Percentiles rank a stretch among this genome's conserved stretches.
phyloP scores from a whole-genome alignment of 805 yeast genomes.

The Candida khao-thaluensis region DNA sequence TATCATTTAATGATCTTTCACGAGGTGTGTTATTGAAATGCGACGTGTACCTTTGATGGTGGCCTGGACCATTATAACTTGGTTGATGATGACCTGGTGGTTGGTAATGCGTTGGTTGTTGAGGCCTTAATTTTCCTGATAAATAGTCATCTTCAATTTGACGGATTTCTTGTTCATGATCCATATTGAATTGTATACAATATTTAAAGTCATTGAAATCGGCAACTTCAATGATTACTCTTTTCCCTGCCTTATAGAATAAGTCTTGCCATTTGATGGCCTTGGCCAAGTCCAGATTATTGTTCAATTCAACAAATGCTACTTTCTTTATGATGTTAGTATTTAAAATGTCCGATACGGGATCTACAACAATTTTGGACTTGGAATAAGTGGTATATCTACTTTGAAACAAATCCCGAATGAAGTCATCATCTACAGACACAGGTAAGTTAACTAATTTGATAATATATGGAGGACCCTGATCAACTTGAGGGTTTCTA shows the following conservation, averaged over 20 bases:
- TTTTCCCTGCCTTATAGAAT: slow-evolving; percentile 42
- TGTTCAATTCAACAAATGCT: slow-evolving; percentile 59
- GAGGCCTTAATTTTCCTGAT: slow-evolving; percentile 18
- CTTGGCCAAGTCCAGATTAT: slow-evolving; percentile 52
- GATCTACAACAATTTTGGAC: slow-evolving; percentile 61
- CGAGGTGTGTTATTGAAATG: neutral
- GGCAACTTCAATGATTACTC: slow-evolving; percentile 39
- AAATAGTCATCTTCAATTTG: slow-evolving; percentile 31
- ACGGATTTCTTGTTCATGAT: slow-evolving; percentile 31
- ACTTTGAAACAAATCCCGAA: slow-evolving; percentile 61
- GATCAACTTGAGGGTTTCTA: slow-evolving; percentile 12
- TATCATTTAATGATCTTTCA: neutral
- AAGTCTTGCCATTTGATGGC: slow-evolving; percentile 65
- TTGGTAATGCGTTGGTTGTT: slow-evolving; percentile 4
- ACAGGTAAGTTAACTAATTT: slow-evolving; percentile 62
- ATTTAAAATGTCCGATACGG: slow-evolving; percentile 36
- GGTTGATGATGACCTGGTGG: slow-evolving; percentile 6
- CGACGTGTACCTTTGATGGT: neutral
- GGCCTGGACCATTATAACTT: neutral
- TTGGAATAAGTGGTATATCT: slow-evolving; percentile 58
- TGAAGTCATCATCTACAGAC: slow-evolving; percentile 47
- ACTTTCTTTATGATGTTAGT: slow-evolving; percentile 48
- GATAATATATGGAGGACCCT: slow-evolving; percentile 62
- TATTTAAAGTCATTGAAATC: slow-evolving; percentile 41
- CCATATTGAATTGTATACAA: slow-evolving; percentile 39